Conservation (phyloP, 75 land plant genomes). For the Larix kaempferi region DNA sequence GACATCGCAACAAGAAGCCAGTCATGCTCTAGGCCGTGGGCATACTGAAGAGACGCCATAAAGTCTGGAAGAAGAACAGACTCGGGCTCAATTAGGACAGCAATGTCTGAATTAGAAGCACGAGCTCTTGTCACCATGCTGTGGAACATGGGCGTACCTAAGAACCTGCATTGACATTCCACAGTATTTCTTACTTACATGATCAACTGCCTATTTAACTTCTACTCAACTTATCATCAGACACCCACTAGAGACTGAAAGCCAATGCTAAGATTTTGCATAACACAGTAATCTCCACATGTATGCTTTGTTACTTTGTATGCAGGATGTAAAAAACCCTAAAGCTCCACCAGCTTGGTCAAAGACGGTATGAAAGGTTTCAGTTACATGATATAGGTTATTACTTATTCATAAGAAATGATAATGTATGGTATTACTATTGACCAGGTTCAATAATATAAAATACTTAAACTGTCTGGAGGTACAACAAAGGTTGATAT, state of each 20-base stretch:
- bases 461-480: not conserved
- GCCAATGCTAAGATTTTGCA: not conserved
- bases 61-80: constrained; percentile 63
- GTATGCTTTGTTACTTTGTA: not conserved
- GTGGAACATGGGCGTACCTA: constrained; percentile 79
- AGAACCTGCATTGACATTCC: constrained; percentile 45
- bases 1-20: constrained; percentile 75
- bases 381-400: not conserved
- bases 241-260: not conserved
- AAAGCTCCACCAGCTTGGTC: not conserved
- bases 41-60: constrained; percentile 37
- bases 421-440: not conserved
- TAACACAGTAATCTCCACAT: not conserved
- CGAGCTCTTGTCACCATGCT: constrained; percentile 75
- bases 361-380: constrained; percentile 1
- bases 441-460: not conserved
- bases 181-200: not conserved
- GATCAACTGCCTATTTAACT: not conserved
- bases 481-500: not conserved
- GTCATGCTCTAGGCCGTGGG: constrained; percentile 37
- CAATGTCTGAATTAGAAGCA: constrained; percentile 54
- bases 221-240: not conserved
- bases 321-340: not conserved
- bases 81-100: constrained; percentile 68
- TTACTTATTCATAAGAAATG: not conserved